Base-by-base conservation (phyloP, 768 basidiomycete species). In the Calocybe cyanea region DNA sequence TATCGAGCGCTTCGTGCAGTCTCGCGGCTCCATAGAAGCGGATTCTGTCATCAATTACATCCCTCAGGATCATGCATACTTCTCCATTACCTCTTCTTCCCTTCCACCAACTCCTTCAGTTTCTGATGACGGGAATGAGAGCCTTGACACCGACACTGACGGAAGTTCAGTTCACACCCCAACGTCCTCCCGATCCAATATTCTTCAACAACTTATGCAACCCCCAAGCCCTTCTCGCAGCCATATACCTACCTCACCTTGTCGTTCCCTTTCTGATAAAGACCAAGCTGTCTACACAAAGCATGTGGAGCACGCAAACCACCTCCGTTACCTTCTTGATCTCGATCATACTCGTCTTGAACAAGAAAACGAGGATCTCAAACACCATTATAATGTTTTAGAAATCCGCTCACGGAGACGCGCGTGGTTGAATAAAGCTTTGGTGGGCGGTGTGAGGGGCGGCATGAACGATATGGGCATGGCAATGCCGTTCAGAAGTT, bases 381-480 rank as follows among this genome's bases (percentile, higher is more conserved):
- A 60, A 31, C 68, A 65, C 18, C 72, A 69, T 30, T 67, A 70
- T 20, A 61, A 65, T 13, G 61, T 78, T 5, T 65, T 87, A 18
- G 82, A 83, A 58, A 69, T 77, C 32, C 75, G 75, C 50, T 76
- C 78, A 25, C 71, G 77, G 31, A 71, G 86, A 23, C 70, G 83
- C 8, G 85, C 85, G 6, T 88, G 85, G 85, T 69, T 78, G 43
- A 78, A 77, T 50, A 67, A 73, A 28, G 70, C 72, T 15, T 68
- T 76, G 35, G 51, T 53, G 13, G 50, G 56, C 6, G 50, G 53
- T 6, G 41, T 46, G 15, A 41, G 56, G 9, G 54, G 53, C 30
- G 30, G 54, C 35, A 48, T 33, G 15, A 38, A 41, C 15, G 66
- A 71, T 28, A 32, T 79, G 45, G 76, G 72, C 1, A 68, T 85